phyloP scores from a whole-genome alignment of 441 rosid species.

The Mallotus repandus region DNA sequence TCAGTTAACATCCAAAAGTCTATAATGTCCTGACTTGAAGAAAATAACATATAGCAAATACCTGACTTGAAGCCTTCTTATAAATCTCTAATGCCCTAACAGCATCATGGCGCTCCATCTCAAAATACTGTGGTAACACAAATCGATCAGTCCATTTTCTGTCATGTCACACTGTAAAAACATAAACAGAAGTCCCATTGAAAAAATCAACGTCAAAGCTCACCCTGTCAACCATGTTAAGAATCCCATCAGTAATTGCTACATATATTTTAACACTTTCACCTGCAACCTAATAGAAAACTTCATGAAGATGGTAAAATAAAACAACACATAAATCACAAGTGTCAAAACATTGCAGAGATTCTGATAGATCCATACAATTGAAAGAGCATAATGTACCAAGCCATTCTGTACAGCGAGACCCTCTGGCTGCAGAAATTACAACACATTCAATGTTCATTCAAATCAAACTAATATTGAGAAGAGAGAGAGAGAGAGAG shows the following conservation, averaged over 20 bases:
- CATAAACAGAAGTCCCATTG: background rate
- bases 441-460: background rate
- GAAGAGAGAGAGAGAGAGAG: too few relatives aligned
- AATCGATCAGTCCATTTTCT: background rate
- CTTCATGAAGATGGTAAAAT: constrained; percentile 6
- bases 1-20: background rate
- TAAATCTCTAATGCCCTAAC: constrained; percentile 47
- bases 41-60: background rate
- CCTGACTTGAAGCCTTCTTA: constrained; percentile 49
- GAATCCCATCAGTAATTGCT: constrained; percentile 49
- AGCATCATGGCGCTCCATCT: constrained; percentile 50
- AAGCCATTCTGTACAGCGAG: constrained; percentile 37
- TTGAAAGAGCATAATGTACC: constrained; percentile 45
- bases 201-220: background rate
- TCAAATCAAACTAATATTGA: background rate
- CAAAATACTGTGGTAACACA: constrained; percentile 39
- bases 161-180: background rate
- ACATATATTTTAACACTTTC: constrained; percentile 46
- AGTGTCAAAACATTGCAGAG: background rate
- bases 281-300: constrained; percentile 37
- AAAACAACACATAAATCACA: constrained; percentile 2
- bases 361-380: constrained; percentile 35
- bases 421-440: constrained; percentile 53
- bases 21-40: too few relatives aligned
- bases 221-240: constrained; percentile 47